Percentiles rank a stretch among this genome's conserved stretches.
Conservation (phyloP, 2,329 filamentous ascomycete genomes). For the Clonostachys chloroleuca region DNA sequence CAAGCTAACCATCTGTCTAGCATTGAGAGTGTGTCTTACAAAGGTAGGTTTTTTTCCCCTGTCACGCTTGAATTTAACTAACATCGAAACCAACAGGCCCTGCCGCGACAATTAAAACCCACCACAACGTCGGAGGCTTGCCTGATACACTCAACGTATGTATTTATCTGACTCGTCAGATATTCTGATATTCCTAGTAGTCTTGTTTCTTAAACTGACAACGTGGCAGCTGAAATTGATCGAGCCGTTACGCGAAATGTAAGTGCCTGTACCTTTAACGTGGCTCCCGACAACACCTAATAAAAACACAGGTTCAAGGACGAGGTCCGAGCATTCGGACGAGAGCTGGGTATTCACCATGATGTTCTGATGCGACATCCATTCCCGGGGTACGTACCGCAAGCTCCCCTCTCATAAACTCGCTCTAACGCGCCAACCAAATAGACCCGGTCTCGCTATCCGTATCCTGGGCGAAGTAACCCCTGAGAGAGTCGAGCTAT, state of each 20-base stretch:
- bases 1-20: conserved; percentile 12
- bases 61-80: background rate
- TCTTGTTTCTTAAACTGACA: conserved; percentile 2
- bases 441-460: conserved; percentile 62
- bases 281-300: background rate
- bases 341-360: conserved; percentile 16
- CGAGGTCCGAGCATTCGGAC: conserved; percentile 43
- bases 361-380: conserved; percentile 17
- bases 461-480: conserved; percentile 84
- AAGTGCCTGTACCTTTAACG: conserved; percentile 1
- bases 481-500: conserved; percentile 72
- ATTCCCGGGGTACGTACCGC: conserved; percentile 10
- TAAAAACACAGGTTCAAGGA: conserved; percentile 60
- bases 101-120: conserved; percentile 14
- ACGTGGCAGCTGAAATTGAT: conserved; percentile 56
- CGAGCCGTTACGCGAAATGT: conserved; percentile 70
- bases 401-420: background rate
- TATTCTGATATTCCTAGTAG: too few relatives aligned
- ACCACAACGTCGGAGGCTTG: conserved; percentile 64
- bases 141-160: conserved; percentile 25
- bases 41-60: conserved; percentile 26
- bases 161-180: too few relatives aligned
- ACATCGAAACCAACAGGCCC: background rate
- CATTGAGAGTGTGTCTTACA: conserved; percentile 45
- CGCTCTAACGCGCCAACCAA: background rate